phyloP scores from a whole-genome alignment of 2,329 filamentous ascomycete species.

The Colletotrichum graminicola region DNA sequence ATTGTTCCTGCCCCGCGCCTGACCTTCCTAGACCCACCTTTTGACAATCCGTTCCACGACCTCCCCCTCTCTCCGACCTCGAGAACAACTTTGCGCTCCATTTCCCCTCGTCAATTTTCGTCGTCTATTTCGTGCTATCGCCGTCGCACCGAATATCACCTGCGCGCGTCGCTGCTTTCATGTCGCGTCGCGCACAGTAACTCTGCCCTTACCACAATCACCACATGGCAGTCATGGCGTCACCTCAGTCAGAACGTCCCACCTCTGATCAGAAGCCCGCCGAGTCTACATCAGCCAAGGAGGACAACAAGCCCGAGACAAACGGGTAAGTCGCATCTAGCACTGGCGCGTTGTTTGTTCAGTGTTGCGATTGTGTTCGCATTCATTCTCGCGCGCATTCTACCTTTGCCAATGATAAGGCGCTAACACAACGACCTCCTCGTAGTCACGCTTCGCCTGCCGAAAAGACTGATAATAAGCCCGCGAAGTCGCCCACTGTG shows the following conservation, averaged over 20 bases:
- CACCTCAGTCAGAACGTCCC: conserved; percentile 58
- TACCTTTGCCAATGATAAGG: conserved; percentile 15
- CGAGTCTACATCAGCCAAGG: conserved; percentile 47
- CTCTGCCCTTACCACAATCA: conserved; percentile 46
- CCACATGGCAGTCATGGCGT: conserved; percentile 67
- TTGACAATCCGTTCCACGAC: not conserved
- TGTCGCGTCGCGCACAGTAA: conserved; percentile 53
- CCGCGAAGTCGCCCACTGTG: conserved; percentile 44
- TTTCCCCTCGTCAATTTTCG: too few species aligned
- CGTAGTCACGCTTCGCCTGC: conserved; percentile 48
- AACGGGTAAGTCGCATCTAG: conserved; percentile 53
- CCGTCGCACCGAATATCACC: not conserved
- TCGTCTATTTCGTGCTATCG: not conserved
- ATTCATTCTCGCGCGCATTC: conserved; percentile 41
- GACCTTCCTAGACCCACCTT: not conserved
- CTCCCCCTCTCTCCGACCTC: not conserved
- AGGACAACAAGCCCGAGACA: conserved; percentile 50
- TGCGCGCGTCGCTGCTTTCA: conserved; percentile 47
- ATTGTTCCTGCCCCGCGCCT: not conserved
- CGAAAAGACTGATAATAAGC: conserved; percentile 42
- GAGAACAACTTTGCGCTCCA: not conserved
- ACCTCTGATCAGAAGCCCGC: conserved; percentile 62
- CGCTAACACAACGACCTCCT: conserved; percentile 19
- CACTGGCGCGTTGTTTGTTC: conserved; percentile 13
- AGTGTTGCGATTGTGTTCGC: conserved; percentile 42